Evolutionary conservation across 768 basidiomycete species (phyloP).

Genomic region (Trametes coccinea): DNA sequence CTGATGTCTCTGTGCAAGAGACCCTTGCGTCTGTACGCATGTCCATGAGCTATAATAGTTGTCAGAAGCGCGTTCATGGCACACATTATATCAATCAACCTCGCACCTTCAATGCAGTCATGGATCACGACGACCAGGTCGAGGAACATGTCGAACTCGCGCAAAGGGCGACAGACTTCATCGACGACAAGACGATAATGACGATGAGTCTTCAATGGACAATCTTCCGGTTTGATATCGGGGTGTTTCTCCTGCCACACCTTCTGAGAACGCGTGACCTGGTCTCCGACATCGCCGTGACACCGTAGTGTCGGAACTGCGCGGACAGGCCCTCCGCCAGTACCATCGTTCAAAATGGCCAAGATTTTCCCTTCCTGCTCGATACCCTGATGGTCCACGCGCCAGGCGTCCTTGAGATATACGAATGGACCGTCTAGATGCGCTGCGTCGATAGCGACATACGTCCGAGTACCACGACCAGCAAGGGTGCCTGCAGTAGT

Average conservation of each 20-base stretch:
- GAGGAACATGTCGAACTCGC: not conserved
- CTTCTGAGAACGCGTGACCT: slow-evolving; percentile 1
- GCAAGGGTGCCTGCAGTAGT: not conserved
- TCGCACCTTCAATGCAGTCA: not conserved
- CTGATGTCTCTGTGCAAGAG: slow-evolving; percentile 15
- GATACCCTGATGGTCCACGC: not conserved
- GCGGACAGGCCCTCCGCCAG: not conserved
- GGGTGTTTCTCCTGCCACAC: not conserved
- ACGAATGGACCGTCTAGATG: not conserved
- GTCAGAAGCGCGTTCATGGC: not conserved
- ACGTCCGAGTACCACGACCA: slow-evolving; percentile 3
- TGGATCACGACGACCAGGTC: not conserved
- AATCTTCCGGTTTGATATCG: not conserved
- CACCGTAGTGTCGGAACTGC: not conserved
- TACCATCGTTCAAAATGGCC: not conserved
- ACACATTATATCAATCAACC: not conserved
- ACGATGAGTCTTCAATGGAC: slow-evolving; percentile 7
- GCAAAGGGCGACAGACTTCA: slow-evolving; percentile 1
- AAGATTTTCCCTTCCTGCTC: slow-evolving; percentile 6
- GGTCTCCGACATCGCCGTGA: slow-evolving; percentile 11
- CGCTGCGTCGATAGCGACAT: not conserved
- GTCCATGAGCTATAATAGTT: not conserved
- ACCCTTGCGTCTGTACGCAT: not conserved
- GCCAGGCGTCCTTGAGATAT: slow-evolving; percentile 13
- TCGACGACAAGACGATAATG: slow-evolving; percentile 17